phyloP scores from a whole-genome alignment of 345 rosid genomes.

The Euclidium syriacum region DNA sequence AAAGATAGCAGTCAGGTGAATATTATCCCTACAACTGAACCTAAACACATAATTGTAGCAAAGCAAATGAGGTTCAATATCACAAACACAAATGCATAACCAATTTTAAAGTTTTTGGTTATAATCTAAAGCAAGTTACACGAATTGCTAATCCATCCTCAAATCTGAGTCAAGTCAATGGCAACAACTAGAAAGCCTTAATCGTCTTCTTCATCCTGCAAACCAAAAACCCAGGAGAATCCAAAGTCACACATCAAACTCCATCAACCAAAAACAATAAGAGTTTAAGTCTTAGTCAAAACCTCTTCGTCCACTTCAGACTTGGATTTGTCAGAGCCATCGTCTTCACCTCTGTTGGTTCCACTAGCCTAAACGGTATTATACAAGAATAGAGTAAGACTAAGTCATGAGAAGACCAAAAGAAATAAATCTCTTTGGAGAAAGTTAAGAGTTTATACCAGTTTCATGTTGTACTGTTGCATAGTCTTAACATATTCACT shows the following conservation, averaged over 20 bases:
- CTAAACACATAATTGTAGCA: constrained; percentile 1
- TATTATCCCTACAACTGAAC: constrained; percentile 21
- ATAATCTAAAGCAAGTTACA: constrained; percentile 25
- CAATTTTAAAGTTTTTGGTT: constrained; percentile 9
- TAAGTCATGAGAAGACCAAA: too few relatives aligned
- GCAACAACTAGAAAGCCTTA: constrained; percentile 19
- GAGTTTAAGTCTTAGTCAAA: background rate
- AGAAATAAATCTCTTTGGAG: background rate
- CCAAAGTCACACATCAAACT: background rate
- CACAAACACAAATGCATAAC: constrained; percentile 22
- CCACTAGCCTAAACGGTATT: constrained; percentile 42
- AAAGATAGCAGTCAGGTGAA: constrained; percentile 10
- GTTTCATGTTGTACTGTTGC: constrained; percentile 54
- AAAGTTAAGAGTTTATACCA: constrained; percentile 32
- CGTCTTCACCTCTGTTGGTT: constrained; percentile 42
- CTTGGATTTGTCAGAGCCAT: constrained; percentile 75
- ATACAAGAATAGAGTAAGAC: background rate
- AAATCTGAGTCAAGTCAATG: constrained; percentile 30
- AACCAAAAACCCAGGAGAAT: background rate
- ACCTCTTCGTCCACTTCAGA: constrained; percentile 81
- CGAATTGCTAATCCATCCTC: constrained; percentile 17
- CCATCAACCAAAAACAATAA: background rate
- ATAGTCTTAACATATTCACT: constrained; percentile 54
- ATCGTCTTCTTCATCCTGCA: constrained; percentile 59
- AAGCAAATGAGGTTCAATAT: constrained; percentile 14